Conservation (phyloP, 2,329 filamentous ascomycete genomes). For the Bretziella fagacearum region DNA sequence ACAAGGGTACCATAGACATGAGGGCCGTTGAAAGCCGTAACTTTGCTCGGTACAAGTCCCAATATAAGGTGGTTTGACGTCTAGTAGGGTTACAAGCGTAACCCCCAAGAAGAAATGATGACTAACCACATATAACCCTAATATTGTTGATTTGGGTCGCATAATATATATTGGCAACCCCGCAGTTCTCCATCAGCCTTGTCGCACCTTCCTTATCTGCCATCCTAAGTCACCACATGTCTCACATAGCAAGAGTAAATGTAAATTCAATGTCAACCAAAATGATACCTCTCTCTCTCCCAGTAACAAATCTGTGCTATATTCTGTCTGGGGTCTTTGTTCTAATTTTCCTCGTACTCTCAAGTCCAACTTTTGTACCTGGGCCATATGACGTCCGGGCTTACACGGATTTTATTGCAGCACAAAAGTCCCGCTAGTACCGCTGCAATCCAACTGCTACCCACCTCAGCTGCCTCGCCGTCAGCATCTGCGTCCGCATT, state of each 20-base stretch:
- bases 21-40: too few relatives aligned
- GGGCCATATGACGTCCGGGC: background rate
- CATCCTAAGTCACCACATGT: background rate
- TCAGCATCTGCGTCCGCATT: background rate
- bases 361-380: too few relatives aligned
- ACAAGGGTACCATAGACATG: too few relatives aligned
- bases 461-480: background rate
- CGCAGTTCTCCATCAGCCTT: background rate
- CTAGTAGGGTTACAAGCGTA: background rate
- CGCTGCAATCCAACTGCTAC: background rate
- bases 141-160: background rate
- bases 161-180: too few relatives aligned
- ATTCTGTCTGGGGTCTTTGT: too few relatives aligned
- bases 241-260: too few relatives aligned
- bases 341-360: too few relatives aligned
- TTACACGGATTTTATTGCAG: background rate
- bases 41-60: too few relatives aligned
- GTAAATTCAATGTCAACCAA: too few relatives aligned
- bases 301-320: too few relatives aligned
- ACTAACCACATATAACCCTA: background rate
- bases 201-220: conserved; percentile 1
- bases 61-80: too few relatives aligned
- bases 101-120: background rate
- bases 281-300: too few relatives aligned
- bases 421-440: conserved; percentile 5